Evolutionary conservation across 495 filamentous ascomycete genomes (phyloP), one percentile per base, ranked within the genome.

Genomic region (Xylaria cubensis): DNA sequence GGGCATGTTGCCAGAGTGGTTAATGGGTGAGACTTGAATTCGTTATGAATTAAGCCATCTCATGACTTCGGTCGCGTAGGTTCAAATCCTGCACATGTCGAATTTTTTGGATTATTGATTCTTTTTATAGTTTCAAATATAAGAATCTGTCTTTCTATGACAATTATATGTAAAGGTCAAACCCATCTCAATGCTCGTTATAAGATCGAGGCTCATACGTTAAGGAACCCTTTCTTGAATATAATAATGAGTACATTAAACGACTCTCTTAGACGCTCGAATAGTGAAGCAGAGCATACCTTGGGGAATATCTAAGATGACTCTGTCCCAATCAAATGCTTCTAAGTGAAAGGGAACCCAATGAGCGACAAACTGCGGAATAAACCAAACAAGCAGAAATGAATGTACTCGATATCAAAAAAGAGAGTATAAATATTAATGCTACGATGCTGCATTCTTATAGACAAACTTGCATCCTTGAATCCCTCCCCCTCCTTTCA

Each of bases 31-130:
- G 70, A 72, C 70, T 72, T 72, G 70, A 72, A 72, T 67, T 67
- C 62, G 48, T 21, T 61, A 34, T 21, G 70, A 67, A 66, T 72
- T 67, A 66, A 66, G 70, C 63, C 53, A 72, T 72, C 70, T 72
- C 53, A 72, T 72, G 70, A 67, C 70, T 72, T 72, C 70, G 70
- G 70, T 67, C 73, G 73, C 73, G 73, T 71, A 74, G 73, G 73
- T 74, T 74, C 73, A 68, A 74, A 74, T 74, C 73, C 73, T 74
- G 73, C 73, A 74, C 68, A 71, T 72, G 73, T 74, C 73, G 73
- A 44, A 9, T 58, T 39, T 59, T 59, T 74, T 72, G 6, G 6
- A 21, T 4, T 10, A 7, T 59, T 7, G 7, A 59, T 67, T 65
- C 9, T 50, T 63, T 39, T 44, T 65, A 53, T 44, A 9, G 3